Base-by-base conservation (phyloP, 139 green algal species). In the Monoraphidium neglectum region DNA sequence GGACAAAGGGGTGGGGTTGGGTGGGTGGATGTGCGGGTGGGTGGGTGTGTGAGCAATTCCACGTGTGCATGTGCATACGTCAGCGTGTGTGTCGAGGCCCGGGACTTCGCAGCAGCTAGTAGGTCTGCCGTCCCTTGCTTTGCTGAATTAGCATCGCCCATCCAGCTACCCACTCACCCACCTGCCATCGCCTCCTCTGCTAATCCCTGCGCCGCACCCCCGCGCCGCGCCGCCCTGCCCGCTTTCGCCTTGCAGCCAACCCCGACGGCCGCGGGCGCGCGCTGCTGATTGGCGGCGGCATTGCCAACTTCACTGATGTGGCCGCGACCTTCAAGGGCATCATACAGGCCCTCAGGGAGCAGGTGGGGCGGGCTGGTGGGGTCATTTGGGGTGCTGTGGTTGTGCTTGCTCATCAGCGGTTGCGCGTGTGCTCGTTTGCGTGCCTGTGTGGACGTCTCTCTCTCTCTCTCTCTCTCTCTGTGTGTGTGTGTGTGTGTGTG, bases 271-370 rank as follows among this genome's bases (percentile, higher is more conserved):
- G 87, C 0, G 68, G 74, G 0, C 82, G 91, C 1, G 94, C 94
- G 36, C 91, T 98, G 54, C 77, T 98, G 26, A 88, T 98, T 23
- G 94, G 94, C 32, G 94, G 94, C 13, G 94, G 94, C 78, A 98
- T 98, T 49, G 94, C 94, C 40, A 98, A 98, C 86, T 98, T 98
- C 83, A 98, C 94, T 12, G 91, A 98, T 70, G 94, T 98, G n/a
- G 93, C 94, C 8, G 92, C 88, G 15, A 98, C 94, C 12, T 98
- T 98, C 88, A 87, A 83, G 63, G 94, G 94, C 73, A 98, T 98
- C 82, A 98, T 98, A 37, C 64, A 83, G 59, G 90, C 90, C 3
- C 73, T 95, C 23, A 60, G 80, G 35, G 87, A 95, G 84, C 75
- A 82, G 33, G 68, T 80, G 26, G 77, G 68, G 38, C 79, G 78